phyloP scores from a whole-genome alignment of 2,329 filamentous ascomycete genomes.

The Calonectria henricotiae region DNA sequence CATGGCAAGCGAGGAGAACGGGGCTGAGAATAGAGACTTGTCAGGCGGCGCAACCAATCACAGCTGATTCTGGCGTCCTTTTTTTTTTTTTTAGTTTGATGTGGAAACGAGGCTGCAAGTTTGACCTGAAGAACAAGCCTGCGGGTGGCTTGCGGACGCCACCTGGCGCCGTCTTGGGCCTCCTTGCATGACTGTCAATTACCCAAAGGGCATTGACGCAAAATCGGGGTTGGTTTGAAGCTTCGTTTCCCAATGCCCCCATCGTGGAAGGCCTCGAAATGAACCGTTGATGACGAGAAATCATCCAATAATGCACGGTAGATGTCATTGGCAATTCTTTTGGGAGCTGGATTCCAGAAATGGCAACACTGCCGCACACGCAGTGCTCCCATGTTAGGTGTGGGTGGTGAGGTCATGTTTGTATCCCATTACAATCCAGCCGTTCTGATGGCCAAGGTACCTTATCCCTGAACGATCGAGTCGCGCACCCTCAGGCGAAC shows the following conservation, averaged over 20 bases:
- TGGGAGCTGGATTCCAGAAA: conserved; percentile 19
- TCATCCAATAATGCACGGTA: conserved; percentile 4
- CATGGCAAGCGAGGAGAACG: conserved; percentile 4
- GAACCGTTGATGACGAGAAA: conserved; percentile 2
- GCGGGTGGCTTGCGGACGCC: conserved; percentile 28
- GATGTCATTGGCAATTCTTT: conserved; percentile 3
- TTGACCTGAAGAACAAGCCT: conserved; percentile 25
- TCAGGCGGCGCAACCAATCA: conserved; percentile 12
- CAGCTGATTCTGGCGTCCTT: background rate
- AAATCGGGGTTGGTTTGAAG: background rate
- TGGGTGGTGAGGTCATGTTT: conserved; percentile 17
- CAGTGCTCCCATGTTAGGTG: background rate
- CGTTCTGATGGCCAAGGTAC: background rate
- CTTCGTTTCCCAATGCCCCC: conserved; percentile 15
- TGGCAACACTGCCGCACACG: conserved; percentile 8
- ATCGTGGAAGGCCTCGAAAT: conserved; percentile 23
- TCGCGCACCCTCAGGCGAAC: background rate
- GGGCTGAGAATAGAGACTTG: background rate
- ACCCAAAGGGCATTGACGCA: conserved; percentile 15
- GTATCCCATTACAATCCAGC: background rate
- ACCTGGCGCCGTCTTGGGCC: conserved; percentile 23
- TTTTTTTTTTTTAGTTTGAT: background rate
- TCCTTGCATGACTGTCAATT: conserved; percentile 19
- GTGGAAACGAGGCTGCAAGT: conserved; percentile 21
- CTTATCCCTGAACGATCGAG: background rate